Base-by-base conservation (phyloP, 2,329 filamentous ascomycete genomes). In the Fusarium fracticaudum region DNA sequence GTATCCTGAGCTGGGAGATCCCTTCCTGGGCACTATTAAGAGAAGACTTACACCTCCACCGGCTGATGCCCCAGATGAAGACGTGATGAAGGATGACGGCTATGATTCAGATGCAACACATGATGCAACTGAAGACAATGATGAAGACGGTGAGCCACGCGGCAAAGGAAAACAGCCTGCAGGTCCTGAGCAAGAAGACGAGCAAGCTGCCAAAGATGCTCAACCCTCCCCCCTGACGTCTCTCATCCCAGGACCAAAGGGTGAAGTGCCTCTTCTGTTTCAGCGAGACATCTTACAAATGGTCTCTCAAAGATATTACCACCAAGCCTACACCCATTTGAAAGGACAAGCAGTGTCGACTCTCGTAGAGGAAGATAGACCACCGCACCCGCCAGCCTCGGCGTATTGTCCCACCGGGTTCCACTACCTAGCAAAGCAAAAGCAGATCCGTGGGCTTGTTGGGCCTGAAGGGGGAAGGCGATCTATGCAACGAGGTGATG, bases 281-380 rank as follows among this genome's bases (percentile, higher is more conserved):
- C 72, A 69, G 20, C 37, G n/a, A 29, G 20, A 26, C 18, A 41
- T 66, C 15, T 18, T 76, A 5, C 62, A 48, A 11, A 17, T 37
- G 6, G 71, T 65, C 1, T 24, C 64, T 12, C 57, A 55, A 14
- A 62, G 75, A 17, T 53, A 60, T 2, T 71, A 55, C 15, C 58
- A 61, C 2, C 14, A 55, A 12, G 45, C 44, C 13, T 64, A 37
- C 35, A 67, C 31, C 35, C 22, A 8, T 33, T 29, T 37, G 26
- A 17, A 18, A 2, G 73, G 67, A 11, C 13, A 22, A 12, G 22
- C 50, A 15, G 37, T 57, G 8, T 62, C 45, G 13, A 76, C 74
- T n/a, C 37, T 72, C 7, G 43, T 75, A 10, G 74, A 76, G 38
- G 57, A 76, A 41, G 47, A 51, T 2, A 57, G 73, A 40, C 12